Evolutionary conservation across 768 basidiomycete species (phyloP).

Genomic region (Omphalotus guepiniiformis): DNA sequence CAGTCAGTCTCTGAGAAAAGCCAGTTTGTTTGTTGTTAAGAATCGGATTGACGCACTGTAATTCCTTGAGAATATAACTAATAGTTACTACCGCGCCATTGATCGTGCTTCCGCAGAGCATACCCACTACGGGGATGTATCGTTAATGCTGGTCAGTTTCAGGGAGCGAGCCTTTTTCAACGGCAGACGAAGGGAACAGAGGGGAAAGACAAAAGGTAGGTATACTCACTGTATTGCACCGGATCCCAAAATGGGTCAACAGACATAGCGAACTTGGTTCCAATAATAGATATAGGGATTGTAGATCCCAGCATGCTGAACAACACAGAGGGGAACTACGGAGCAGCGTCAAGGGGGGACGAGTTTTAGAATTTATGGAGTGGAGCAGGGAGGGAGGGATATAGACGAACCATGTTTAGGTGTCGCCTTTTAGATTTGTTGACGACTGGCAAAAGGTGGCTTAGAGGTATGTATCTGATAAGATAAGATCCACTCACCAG

Average conservation of each 20-base stretch:
- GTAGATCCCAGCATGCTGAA: conserved; percentile 70
- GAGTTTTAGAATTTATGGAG: background rate
- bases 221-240: conserved; percentile 66
- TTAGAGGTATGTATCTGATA: background rate
- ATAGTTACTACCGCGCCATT: conserved; percentile 70
- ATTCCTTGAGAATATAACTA: conserved; percentile 68
- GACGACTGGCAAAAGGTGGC: conserved; percentile 40
- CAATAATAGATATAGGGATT: conserved; percentile 75
- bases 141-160: background rate
- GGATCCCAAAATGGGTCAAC: conserved; percentile 81
- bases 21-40: no score
- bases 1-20: no score
- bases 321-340: conserved; percentile 47
- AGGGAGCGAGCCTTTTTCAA: no score
- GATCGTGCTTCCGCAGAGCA: conserved; percentile 81
- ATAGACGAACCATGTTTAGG: conserved; percentile 59
- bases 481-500: conserved; percentile 42
- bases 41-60: conserved; percentile 49
- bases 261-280: conserved; percentile 71
- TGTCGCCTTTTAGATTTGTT: conserved; percentile 78
- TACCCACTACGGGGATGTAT: conserved; percentile 63
- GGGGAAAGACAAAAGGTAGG: background rate
- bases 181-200: no score
- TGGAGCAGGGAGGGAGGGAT: background rate
- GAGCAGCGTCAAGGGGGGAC: no score